These are phyloP conservation scores for Hermanozyma aechmeae DNA, from an alignment of 805 yeast species.

Conservation along the genomic window DNA sequence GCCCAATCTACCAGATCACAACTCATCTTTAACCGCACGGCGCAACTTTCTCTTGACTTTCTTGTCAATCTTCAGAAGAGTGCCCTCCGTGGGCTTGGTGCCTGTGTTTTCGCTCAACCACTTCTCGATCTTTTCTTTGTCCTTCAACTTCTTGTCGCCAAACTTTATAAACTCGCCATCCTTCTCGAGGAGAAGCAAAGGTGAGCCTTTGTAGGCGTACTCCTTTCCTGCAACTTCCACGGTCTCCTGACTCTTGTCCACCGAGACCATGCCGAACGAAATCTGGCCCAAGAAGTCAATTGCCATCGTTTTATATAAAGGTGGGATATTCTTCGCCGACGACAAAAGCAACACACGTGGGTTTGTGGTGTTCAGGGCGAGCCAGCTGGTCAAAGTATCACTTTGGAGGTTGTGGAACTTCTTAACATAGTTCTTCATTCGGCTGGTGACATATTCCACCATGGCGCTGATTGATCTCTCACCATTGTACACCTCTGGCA, in stretches of 20 bases:
- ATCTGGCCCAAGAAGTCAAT: slow-evolving; percentile 51
- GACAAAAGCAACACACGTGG: slow-evolving; percentile 46
- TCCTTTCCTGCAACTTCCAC: slow-evolving; percentile 12
- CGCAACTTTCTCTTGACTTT: too few relatives aligned
- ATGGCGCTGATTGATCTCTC: slow-evolving; percentile 50
- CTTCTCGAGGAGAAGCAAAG: slow-evolving; percentile 19
- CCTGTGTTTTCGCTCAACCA: slow-evolving; percentile 22
- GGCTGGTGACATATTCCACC: slow-evolving; percentile 42
- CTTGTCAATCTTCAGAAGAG: too few relatives aligned
- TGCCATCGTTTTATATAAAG: slow-evolving; percentile 57
- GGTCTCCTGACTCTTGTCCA: slow-evolving; percentile 4
- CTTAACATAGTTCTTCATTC: slow-evolving; percentile 60
- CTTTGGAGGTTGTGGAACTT: slow-evolving; percentile 27
- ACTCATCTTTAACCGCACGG: too few relatives aligned
- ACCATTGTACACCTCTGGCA: slow-evolving; percentile 51
- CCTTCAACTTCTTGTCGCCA: slow-evolving; percentile 16
- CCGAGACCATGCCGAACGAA: slow-evolving; percentile 37
- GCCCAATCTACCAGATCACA: too few relatives aligned
- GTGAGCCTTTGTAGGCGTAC: slow-evolving; percentile 10
- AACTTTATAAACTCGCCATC: slow-evolving; percentile 13
- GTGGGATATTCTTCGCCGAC: slow-evolving; percentile 37
- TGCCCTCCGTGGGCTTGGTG: neutral
- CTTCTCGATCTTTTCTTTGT: slow-evolving; percentile 19
- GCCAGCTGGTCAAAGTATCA: slow-evolving; percentile 17
- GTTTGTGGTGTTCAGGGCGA: slow-evolving; percentile 17